Conservation (phyloP, 2,329 filamentous ascomycete genomes). For the Emmonsia crescens region DNA sequence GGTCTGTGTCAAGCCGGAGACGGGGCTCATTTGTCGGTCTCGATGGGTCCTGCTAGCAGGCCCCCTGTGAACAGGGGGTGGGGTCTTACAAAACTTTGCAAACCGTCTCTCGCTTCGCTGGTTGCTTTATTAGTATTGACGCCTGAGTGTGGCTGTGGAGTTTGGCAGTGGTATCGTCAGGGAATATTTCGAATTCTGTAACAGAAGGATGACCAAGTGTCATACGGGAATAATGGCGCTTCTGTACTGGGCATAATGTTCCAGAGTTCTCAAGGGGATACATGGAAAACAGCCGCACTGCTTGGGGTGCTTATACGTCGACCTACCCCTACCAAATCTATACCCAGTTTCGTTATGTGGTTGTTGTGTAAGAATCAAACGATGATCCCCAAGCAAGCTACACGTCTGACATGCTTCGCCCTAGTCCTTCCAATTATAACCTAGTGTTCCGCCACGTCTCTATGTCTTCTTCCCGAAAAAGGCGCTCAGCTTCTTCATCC, state of each 20-base stretch:
- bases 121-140: background rate
- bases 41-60: background rate
- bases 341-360: no score
- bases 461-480: slow-evolving; percentile 63
- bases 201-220: background rate
- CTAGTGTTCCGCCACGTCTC: background rate
- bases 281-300: background rate
- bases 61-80: background rate
- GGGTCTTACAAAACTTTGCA: no score
- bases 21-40: background rate
- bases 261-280: background rate
- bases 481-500: slow-evolving; percentile 94
- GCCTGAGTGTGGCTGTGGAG: background rate
- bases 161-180: background rate
- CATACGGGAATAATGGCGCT: background rate
- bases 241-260: background rate
- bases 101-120: background rate
- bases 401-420: background rate
- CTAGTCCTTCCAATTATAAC: background rate
- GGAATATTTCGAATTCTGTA: background rate
- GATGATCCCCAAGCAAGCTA: background rate
- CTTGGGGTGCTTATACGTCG: background rate
- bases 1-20: no score
- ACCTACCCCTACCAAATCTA: no score
- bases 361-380: no score